These are phyloP conservation scores for Thermoascus crustaceus DNA, from an alignment of 2,329 filamentous ascomycete genomes.

Conservation along the genomic window DNA sequence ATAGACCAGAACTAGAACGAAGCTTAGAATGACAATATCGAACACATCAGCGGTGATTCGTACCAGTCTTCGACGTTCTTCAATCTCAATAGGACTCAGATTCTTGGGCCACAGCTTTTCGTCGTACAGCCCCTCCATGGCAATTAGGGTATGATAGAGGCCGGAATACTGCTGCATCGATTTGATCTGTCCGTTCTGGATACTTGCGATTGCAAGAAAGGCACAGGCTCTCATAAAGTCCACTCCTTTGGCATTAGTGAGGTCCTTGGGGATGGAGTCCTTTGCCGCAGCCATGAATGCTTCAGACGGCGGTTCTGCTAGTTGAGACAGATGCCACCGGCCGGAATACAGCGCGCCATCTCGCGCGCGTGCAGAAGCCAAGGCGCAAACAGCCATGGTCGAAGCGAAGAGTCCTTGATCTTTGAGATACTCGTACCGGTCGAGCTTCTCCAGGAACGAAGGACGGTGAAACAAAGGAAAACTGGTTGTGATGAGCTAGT, in stretches of 20 bases:
- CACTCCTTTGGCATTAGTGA: constrained; percentile 19
- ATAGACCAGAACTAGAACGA: constrained; percentile 47
- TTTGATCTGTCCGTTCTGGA: constrained; percentile 44
- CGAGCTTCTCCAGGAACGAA: constrained; percentile 35
- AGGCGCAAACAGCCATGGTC: constrained; percentile 46
- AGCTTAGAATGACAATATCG: constrained; percentile 4
- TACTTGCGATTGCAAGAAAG: constrained; percentile 42
- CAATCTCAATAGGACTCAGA: constrained; percentile 38
- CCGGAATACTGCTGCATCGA: constrained; percentile 46
- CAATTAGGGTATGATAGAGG: constrained; percentile 42
- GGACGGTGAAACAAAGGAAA: constrained; percentile 46
- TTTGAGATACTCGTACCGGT: constrained; percentile 35
- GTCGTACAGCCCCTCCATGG: constrained; percentile 45
- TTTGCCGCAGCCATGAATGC: constrained; percentile 39
- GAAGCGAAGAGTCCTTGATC: constrained; percentile 41
- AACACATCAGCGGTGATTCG: no score
- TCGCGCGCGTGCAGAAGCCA: constrained; percentile 42
- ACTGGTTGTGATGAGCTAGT: constrained; percentile 10
- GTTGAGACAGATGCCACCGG: constrained; percentile 22
- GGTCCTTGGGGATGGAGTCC: constrained; percentile 31
- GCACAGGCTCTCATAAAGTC: constrained; percentile 41
- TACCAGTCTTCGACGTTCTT: constrained; percentile 43
- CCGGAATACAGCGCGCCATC: constrained; percentile 41
- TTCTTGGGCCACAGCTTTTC: constrained; percentile 45
- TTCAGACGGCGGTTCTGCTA: constrained; percentile 31